A percentile compares a stretch with the other conserved stretches of the same genome.
phyloP scores from a whole-genome alignment of 1,284 basidiomycete species.

The Cryptococcus sp. region DNA sequence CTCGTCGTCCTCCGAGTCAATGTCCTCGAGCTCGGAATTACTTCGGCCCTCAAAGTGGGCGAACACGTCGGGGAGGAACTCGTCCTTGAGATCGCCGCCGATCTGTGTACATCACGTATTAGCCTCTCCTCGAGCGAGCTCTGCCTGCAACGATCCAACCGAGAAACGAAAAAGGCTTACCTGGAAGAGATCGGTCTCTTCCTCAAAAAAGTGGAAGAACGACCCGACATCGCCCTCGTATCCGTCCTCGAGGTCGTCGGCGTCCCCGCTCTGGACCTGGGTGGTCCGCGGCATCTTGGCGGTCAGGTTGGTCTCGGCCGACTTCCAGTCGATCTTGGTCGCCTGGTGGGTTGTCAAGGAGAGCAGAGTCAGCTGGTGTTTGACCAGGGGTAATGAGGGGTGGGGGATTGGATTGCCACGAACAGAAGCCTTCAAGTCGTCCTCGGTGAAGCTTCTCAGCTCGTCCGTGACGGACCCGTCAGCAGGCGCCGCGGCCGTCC shows the following conservation, averaged over 20 bases:
- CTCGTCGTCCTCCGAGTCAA: slow-evolving; percentile 34
- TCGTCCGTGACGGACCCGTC: slow-evolving; percentile 39
- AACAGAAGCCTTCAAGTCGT: slow-evolving; percentile 28
- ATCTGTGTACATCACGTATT: slow-evolving; percentile 10
- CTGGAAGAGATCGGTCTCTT: slow-evolving; percentile 34
- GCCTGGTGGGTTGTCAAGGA: slow-evolving; percentile 16
- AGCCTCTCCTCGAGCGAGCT: neutral
- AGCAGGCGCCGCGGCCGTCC: slow-evolving; percentile 21
- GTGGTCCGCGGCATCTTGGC: slow-evolving; percentile 47
- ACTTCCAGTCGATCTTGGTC: slow-evolving; percentile 53
- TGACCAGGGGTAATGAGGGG: neutral
- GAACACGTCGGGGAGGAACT: slow-evolving; percentile 41
- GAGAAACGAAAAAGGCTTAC: slow-evolving; percentile 17
- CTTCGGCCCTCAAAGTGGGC: slow-evolving; percentile 40
- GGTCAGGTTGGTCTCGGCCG: slow-evolving; percentile 50
- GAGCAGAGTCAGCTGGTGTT: no score
- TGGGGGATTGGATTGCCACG: no score
- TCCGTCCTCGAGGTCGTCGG: slow-evolving; percentile 22
- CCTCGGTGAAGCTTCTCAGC: slow-evolving; percentile 32
- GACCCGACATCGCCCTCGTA: slow-evolving; percentile 51
- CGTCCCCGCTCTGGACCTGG: slow-evolving; percentile 18
- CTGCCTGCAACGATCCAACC: neutral
- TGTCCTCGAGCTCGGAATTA: slow-evolving; percentile 13
- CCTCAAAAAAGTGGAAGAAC: slow-evolving; percentile 54
- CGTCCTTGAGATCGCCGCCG: slow-evolving; percentile 29